Base-by-base conservation (phyloP, 2,329 filamentous ascomycete genomes). In the Fusarium sp. region DNA sequence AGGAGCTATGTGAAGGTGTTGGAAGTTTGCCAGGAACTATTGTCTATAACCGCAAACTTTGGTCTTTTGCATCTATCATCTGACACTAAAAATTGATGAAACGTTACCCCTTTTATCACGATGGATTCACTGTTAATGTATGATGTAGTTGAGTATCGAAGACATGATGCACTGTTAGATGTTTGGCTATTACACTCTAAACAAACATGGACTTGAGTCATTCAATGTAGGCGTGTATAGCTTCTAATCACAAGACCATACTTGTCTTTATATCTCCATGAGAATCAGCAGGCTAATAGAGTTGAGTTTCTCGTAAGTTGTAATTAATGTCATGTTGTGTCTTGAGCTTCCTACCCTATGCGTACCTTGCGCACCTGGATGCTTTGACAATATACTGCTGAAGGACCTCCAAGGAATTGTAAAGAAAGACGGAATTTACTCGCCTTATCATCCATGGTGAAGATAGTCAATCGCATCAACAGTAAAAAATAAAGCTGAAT, bases 21-120 rank as follows among this genome's bases (percentile, higher is more conserved):
- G 13, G 22, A 38, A 28, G 41, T 61, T 60, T 61, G 49, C 51
- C 29, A 25, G 22, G 6, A 6, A 3, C 43, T 22, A 22, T 39
- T 40, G 41, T 32, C 7, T 42, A 36, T 13, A 26, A 7, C 12
- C 3, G 2, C 19, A 25, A 51, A 29, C 42, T 32, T 1, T 2
- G 11, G 4, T 29, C n/a, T 22, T 7, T n/a, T 2, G 6, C n/a
- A 12, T 22, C 11, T 7, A 3, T 44, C 6, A 10, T 13, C 22
- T 25, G 9, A 8, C 28, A 7, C 12, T 2, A 19, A 22, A 11
- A 6, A 9, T 6, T 32, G 9, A 13, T 43, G 44, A 4, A 34
- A 40, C 34, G n/a, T 53, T 34, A 24, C 29, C 7, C 43, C 7
- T 12, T n/a, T 11, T 31, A 25, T 29, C 12, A 13, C 6, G 3